Base-by-base conservation (phyloP, 257 asterid species). In the Hygrophila difformis region DNA sequence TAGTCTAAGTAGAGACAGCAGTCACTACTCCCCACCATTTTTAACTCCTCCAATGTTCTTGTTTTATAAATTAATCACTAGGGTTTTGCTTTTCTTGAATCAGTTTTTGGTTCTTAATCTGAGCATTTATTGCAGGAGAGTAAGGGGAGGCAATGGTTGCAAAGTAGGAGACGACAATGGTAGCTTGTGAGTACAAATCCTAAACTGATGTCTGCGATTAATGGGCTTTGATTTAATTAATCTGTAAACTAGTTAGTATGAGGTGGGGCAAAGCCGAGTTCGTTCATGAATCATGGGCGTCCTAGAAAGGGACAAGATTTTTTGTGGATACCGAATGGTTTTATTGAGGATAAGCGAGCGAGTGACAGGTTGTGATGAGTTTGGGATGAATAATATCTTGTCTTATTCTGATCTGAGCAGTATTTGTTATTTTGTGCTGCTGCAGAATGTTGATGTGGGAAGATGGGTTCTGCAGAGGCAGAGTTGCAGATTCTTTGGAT, bases 391-490 rank as follows among this genome's bases (percentile, higher is more conserved):
- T 12, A 26, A 0, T 5, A 26, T 50, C 34, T 48, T 33, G 42
- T 59, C 53, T 24, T 36, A 19, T 17, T 59, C 53, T 24, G 31
- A 19, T 17, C 20, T 49, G 53, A 36, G 29, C 8, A 10, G 15
- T 45, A 65, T 43, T 49, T 53, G 40, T 59, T 41, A 21, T 34
- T 18, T 21, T 38, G 18, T 64, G 81, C n/a, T n/a, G n/a, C n/a
- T n/a, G n/a, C 72, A 91, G 98, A 82, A 91, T 91, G 98, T 78
- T 86, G 96, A 91, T 91, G 98, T 91, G 98, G 98, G 98, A 91
- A 76, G 98, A 91, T 80, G 98, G 98, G 65, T 91, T 77, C 76
- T 91, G 98, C 73, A 76, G 93, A 74, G 84, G 84, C 46, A 84
- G 94, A 64, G 73, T 68, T 47, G 66, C 85, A 59, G 93, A 81